Percentiles rank a stretch among this genome's conserved stretches.
Evolutionary conservation across 208 protist species (phyloP).

Genomic region (Trypanosoma platydactyli): DNA sequence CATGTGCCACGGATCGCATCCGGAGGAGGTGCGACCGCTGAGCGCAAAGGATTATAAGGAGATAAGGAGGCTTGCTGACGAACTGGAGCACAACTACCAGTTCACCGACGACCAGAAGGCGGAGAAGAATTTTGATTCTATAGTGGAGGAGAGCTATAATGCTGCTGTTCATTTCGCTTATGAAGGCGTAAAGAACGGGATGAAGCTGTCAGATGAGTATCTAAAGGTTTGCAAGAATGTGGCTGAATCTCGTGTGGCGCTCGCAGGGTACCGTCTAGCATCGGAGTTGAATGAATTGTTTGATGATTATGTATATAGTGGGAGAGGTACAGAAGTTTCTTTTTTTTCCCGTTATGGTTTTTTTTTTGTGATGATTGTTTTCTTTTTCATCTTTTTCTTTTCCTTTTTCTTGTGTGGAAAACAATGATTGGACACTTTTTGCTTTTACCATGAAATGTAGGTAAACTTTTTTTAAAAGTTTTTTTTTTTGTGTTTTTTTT

Average conservation of each 20-base stretch:
- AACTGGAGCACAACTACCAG: conserved; percentile 64
- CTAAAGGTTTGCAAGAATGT: conserved; percentile 43
- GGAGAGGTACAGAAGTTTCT: no score
- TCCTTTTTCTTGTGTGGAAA: no score
- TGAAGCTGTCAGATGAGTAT: conserved; percentile 43
- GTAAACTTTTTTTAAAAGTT: background rate
- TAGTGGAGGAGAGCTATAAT: conserved; percentile 61
- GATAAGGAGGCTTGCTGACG: conserved; percentile 42
- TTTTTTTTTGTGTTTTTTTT: conserved; percentile 14
- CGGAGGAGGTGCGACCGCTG: conserved; percentile 42
- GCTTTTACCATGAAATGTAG: no score
- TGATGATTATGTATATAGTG: no score
- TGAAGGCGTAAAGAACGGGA: conserved; percentile 35
- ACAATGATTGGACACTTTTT: no score
- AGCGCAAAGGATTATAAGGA: conserved; percentile 32
- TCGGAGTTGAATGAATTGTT: conserved; percentile 46
- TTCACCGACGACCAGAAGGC: conserved; percentile 27
- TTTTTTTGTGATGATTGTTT: no score
- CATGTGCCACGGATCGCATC: conserved; percentile 46
- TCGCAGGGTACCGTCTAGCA: conserved; percentile 73
- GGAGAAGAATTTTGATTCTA: conserved; percentile 25
- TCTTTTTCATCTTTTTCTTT: no score
- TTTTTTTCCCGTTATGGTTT: no score
- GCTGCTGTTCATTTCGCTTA: conserved; percentile 75
- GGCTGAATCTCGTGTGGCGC: conserved; percentile 54